Percentiles rank a stretch among this genome's conserved stretches.
Evolutionary conservation across 495 filamentous ascomycete genomes (phyloP).

Genomic region (Parathielavia appendiculata): DNA sequence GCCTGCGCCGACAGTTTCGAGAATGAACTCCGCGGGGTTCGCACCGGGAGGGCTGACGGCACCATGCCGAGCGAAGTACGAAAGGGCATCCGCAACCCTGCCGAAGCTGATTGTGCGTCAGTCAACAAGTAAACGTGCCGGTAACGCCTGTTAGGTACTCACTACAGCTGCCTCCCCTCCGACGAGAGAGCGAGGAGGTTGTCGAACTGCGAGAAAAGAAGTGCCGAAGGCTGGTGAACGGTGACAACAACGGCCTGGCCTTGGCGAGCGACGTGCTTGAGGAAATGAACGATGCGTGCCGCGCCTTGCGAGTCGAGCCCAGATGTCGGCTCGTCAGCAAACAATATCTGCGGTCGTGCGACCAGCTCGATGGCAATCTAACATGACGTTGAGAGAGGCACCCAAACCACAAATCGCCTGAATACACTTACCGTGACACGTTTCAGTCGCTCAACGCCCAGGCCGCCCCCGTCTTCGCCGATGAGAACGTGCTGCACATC

Average conservation of each 20-base stretch:
- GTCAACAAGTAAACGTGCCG: no score
- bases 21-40: no score
- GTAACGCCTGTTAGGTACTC: background rate
- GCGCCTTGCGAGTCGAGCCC: slow-evolving; percentile 83
- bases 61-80: no score
- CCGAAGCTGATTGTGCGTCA: no score
- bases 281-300: slow-evolving; percentile 73
- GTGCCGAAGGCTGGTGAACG: slow-evolving; percentile 71
- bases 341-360: slow-evolving; percentile 75
- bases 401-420: no score
- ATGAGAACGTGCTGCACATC: slow-evolving; percentile 77
- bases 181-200: no score
- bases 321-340: slow-evolving; percentile 73
- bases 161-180: no score
- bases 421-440: no score
- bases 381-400: no score
- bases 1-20: no score
- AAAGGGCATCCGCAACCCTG: no score
- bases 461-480: slow-evolving; percentile 65
- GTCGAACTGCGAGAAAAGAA: slow-evolving; percentile 72
- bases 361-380: slow-evolving; percentile 89
- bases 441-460: slow-evolving; percentile 50
- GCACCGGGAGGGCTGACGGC: no score
- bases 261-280: slow-evolving; percentile 75
- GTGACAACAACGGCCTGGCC: slow-evolving; percentile 70